Percentiles rank a stretch among this genome's conserved stretches.
phyloP scores from a whole-genome alignment of 202 grass and related monocot species.

The Eragrostis tef region DNA sequence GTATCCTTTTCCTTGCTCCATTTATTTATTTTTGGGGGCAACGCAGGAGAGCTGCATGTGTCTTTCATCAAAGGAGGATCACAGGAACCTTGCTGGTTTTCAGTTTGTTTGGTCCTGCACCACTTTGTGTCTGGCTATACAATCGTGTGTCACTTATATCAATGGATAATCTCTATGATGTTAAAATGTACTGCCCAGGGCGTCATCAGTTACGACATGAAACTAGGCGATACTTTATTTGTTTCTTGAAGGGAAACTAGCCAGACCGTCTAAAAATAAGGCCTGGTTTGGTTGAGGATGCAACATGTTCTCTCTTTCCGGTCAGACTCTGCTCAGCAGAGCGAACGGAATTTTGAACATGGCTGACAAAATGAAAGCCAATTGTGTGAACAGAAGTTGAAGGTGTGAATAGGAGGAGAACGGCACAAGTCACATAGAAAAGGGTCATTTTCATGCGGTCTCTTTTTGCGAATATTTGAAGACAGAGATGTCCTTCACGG shows the following conservation, averaged over 20 bases:
- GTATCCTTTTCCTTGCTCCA: neutral
- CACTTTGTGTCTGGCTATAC: constrained; percentile 7
- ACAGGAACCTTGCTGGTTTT: constrained; percentile 38
- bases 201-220: neutral
- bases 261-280: neutral
- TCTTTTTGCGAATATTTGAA: neutral
- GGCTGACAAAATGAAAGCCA: no score
- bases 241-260: neutral
- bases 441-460: constrained; percentile 17
- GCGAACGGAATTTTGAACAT: no score
- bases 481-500: neutral
- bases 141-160: neutral
- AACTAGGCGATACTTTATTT: neutral
- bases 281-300: neutral
- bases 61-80: constrained; percentile 38
- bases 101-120: constrained; percentile 17
- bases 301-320: neutral
- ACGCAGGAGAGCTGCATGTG: constrained; percentile 21
- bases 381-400: neutral
- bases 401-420: neutral
- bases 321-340: neutral
- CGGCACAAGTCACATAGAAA: neutral
- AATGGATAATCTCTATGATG: neutral
- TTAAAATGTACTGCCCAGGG: neutral
- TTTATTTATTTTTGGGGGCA: constrained; percentile 10